Base-by-base conservation (phyloP, 116 monocot genomes). In the Posidonia oceanica region DNA sequence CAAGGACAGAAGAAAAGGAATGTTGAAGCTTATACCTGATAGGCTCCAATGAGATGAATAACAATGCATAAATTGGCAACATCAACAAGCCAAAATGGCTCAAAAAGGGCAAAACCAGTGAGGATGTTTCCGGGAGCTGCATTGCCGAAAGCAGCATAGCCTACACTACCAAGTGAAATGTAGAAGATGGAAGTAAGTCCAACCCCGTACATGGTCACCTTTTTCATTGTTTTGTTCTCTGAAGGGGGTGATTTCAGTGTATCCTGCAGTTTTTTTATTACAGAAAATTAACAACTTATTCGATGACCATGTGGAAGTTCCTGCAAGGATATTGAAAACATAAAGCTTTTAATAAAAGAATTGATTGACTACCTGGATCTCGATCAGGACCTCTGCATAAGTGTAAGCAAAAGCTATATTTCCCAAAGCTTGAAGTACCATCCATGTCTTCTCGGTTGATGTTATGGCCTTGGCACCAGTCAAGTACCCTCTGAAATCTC, bases 361-460 rank as follows among this genome's bases (percentile, higher is more conserved):
- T 39, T 40, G 18, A 41, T 23, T 15, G 40, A 2, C 16, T 20
- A 71, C 57, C 39, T 72, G 52, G 42, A 92, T 92, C 76, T 93
- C 88, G 38, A 91, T 78, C 59, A 87, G 64, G 40, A 91, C 52
- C 48, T 77, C 78, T 2, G 91, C 75, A 55, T 73, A 91, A 21
- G 91, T 85, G 64, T 85, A 91, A 0, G 91, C 85, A 54, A 88
- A 91, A 39, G 91, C 72, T 20, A 93, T 82, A 68, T 93, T 86
- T 17, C 88, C 93, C 62, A 93, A 70, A 40, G 93, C 84, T 63
- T 82, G 93, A 17, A 88, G 72, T 0, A 59, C 67, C 59, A 73
- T 17, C 88, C 93, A 88, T 14, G 76, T 55, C 70, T 79, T 93
- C 13, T 56, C 74, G 18, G 58, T 20, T 0, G 66, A 20, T 14